Conservation (phyloP, 768 basidiomycete species). For the Lepiota venenata region DNA sequence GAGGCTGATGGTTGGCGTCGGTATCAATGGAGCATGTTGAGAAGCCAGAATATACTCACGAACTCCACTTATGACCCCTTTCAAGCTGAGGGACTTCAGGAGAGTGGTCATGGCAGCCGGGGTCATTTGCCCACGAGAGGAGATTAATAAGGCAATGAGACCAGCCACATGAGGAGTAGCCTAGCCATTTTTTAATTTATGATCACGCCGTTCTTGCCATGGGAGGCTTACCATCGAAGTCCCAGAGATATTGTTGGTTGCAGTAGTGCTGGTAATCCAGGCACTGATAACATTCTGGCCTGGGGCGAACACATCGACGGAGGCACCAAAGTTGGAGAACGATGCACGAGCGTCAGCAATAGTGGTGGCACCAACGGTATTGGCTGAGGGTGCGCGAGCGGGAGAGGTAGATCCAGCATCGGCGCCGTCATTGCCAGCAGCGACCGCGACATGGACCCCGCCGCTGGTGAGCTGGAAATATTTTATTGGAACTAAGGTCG, state of each 20-base stretch:
- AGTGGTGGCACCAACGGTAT: constrained; percentile 36
- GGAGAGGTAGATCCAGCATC: constrained; percentile 31
- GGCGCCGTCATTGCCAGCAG: constrained; percentile 31
- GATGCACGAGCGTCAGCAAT: constrained; percentile 30
- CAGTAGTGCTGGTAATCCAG: constrained; percentile 24
- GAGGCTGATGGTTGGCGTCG: constrained; percentile 14
- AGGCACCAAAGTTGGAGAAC: constrained; percentile 41
- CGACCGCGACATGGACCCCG: constrained; percentile 30
- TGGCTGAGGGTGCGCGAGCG: constrained; percentile 29
- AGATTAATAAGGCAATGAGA: constrained; percentile 34
- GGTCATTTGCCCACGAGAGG: constrained; percentile 24
- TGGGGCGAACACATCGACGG: constrained; percentile 39
- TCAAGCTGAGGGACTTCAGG: constrained; percentile 23
- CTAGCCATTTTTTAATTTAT: constrained; percentile 11
- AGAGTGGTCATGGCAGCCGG: constrained; percentile 26
- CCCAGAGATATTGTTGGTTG: constrained; percentile 21
- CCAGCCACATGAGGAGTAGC: constrained; percentile 40
- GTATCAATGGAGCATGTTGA: not conserved
- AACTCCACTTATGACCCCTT: constrained; percentile 24
- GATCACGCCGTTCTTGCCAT: not conserved
- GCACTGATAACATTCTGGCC: constrained; percentile 29
- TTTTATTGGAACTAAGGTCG: not conserved
- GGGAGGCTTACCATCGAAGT: constrained; percentile 22
- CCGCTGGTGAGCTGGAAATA: constrained; percentile 21
- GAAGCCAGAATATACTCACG: constrained; percentile 18